These are phyloP conservation scores for Aspergillus carlsbadensis DNA, from an alignment of 495 filamentous ascomycete genomes.

Conservation along the genomic window DNA sequence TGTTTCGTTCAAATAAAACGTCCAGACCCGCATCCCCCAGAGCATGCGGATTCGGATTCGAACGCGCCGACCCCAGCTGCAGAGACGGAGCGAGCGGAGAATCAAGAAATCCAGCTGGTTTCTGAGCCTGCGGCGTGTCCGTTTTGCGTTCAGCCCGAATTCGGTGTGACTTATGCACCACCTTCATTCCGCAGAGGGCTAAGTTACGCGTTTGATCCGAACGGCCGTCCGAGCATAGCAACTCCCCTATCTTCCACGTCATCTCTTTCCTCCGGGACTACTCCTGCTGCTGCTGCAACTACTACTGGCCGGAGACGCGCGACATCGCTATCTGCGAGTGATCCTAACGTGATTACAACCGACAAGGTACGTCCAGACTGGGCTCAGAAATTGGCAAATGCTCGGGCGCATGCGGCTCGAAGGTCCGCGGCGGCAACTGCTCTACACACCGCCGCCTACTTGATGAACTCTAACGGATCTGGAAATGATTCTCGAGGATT, in stretches of 20 bases:
- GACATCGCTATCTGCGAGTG: conserved; percentile 77
- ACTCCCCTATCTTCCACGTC: conserved; percentile 73
- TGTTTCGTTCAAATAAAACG: conserved; percentile 99
- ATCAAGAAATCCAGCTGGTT: conserved; percentile 66
- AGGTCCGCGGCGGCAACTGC: conserved; percentile 92
- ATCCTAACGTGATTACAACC: conserved; percentile 82
- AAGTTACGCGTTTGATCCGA: conserved; percentile 57
- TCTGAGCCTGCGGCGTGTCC: conserved; percentile 93
- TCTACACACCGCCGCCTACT: conserved; percentile 89
- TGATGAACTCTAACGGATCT: conserved; percentile 67
- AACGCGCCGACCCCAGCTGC: conserved; percentile 42
- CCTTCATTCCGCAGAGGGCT: conserved; percentile 87
- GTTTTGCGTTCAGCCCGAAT: conserved; percentile 92
- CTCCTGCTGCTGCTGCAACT: conserved; percentile 27
- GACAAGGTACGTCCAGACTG: conserved; percentile 92
- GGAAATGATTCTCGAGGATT: conserved; percentile 48
- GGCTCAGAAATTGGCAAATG: conserved; percentile 83
- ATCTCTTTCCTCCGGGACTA: conserved; percentile 43
- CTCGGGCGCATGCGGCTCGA: conserved; percentile 78
- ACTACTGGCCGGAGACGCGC: conserved; percentile 59
- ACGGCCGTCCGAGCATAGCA: conserved; percentile 44
- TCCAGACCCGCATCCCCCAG: conserved; percentile 91
- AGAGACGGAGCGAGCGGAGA: conserved; percentile 36
- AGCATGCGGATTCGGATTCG: conserved; percentile 64
- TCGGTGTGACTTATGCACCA: conserved; percentile 88